Evolutionary conservation across 2,329 filamentous ascomycete species (phyloP).

Genomic region (Aurifilum marmelostoma): DNA sequence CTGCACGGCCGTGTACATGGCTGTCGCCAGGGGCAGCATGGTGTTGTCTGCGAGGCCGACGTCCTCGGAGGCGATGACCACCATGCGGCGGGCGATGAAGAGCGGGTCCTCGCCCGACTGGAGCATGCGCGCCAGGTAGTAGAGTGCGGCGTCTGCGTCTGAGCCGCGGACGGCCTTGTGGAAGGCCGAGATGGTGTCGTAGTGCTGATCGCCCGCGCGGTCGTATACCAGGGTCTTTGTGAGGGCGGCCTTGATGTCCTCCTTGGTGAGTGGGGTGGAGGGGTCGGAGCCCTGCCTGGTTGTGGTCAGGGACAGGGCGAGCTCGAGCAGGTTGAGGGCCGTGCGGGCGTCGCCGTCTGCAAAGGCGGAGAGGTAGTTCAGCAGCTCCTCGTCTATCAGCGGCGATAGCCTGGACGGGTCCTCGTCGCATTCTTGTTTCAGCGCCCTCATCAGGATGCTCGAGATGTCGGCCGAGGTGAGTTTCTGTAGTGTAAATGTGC

Average conservation of each 20-base stretch:
- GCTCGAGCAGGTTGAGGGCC: constrained; percentile 87
- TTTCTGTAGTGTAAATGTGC: constrained; percentile 84
- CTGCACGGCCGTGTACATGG: constrained; percentile 84
- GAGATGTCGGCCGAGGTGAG: constrained; percentile 73
- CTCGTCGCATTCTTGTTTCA: constrained; percentile 60
- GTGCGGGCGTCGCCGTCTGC: constrained; percentile 92
- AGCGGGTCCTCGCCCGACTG: constrained; percentile 92
- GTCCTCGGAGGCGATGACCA: constrained; percentile 94
- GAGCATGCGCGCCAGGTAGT: constrained; percentile 95
- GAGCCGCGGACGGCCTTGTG: constrained; percentile 93
- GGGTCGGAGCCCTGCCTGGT: constrained; percentile 30
- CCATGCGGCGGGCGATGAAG: constrained; percentile 88
- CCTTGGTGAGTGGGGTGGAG: constrained; percentile 64
- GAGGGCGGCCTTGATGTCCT: constrained; percentile 77
- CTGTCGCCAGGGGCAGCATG: constrained; percentile 81
- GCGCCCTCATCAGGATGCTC: constrained; percentile 75
- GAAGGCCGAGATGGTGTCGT: constrained; percentile 95
- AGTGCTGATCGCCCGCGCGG: constrained; percentile 92
- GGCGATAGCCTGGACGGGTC: constrained; percentile 42
- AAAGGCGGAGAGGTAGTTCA: constrained; percentile 82
- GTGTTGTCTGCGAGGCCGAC: constrained; percentile 87
- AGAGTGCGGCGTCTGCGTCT: constrained; percentile 84
- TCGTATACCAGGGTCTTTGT: constrained; percentile 96
- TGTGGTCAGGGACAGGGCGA: constrained; percentile 76
- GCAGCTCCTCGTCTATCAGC: constrained; percentile 75